Evolutionary conservation across 495 filamentous ascomycete genomes (phyloP), one percentile per base, ranked within the genome.

Genomic region (Xylaria intraflava): DNA sequence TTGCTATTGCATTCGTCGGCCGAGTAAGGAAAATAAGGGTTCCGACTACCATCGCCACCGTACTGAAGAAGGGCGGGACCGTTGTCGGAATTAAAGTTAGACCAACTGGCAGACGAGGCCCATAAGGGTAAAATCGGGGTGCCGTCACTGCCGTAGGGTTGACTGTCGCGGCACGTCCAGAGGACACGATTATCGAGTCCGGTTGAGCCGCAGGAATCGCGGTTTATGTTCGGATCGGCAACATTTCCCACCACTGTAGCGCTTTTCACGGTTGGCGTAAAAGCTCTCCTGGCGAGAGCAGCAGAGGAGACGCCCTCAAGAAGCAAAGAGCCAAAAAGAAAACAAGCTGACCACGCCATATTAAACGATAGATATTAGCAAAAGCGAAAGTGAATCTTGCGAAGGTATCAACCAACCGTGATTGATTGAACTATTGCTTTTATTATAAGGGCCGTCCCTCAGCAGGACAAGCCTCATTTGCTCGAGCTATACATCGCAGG

Each of bases 121-220:
- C 53, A 64, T 11, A 66, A 14, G 1, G 51, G 58, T 22, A 59
- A 31, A 33, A 42, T 55, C 1, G 61, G 63, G 1, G 33, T 33
- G 12, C 65, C 60, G 24, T 51, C 49, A 16, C 59, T 55, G 11
- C 48, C 46, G 36, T 54, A 60, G 36, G 53, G 53, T 27, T 67
- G 51, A 1, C 65, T 59, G 43, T 67, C 66, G 31, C 66, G 55
- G 23, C 65, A 69, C 5, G 57, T 63, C 65, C 65, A 69, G 22
- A 69, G 44, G 5, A 46, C 51, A 24, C 65, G 65, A 30, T 51
- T 26, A 14, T 60, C 65, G 17, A 69, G 53, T 20, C 55, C 47
- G 9, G 49, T 53, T 9, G 66, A 67, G 36, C 54, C 60, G 55
- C 66, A 65, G 9, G 66, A 67, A 40, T 69, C 65, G 16, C 65